A percentile compares a stretch with the other conserved stretches of the same genome.
These are phyloP conservation scores for Lineolata rhizophorae DNA, from an alignment of 495 filamentous ascomycete species.

Conservation along the genomic window DNA sequence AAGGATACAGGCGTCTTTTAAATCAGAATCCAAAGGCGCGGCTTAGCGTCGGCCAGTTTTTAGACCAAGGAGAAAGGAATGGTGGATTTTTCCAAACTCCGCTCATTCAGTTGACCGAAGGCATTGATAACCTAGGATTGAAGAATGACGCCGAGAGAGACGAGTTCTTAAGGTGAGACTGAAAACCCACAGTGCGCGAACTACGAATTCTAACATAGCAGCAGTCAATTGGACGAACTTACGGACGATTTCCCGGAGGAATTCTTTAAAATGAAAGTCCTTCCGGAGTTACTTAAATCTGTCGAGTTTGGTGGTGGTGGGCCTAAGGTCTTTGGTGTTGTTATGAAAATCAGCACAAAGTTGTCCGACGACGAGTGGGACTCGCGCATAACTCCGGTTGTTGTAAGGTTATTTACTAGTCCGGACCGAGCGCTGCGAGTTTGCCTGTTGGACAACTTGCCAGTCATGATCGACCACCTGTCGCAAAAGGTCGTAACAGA, in stretches of 20 bases:
- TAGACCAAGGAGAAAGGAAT: conserved; percentile 65
- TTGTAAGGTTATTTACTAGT: conserved; percentile 72
- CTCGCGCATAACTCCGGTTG: conserved; percentile 55
- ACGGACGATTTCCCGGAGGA: conserved; percentile 91
- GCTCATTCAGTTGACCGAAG: conserved; percentile 74
- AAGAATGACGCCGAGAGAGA: conserved; percentile 71
- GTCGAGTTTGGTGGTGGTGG: conserved; percentile 95
- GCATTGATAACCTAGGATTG: conserved; percentile 74
- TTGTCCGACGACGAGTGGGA: conserved; percentile 81
- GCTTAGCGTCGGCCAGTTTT: conserved; percentile 62
- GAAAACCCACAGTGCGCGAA: neutral
- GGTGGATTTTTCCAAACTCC: conserved; percentile 85
- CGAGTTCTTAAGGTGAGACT: conserved; percentile 57
- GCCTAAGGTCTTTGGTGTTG: conserved; percentile 67
- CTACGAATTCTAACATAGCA: conserved; percentile 8
- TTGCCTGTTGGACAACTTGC: conserved; percentile 73
- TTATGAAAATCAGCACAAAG: conserved; percentile 77
- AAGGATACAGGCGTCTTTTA: conserved; percentile 69
- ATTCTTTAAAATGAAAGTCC: conserved; percentile 89
- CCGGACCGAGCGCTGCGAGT: conserved; percentile 86
- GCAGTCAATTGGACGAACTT: conserved; percentile 61
- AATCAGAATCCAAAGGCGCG: conserved; percentile 77
- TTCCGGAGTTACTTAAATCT: conserved; percentile 88
- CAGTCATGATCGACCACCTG: conserved; percentile 76
- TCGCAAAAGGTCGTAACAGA: conserved; percentile 82